Evolutionary conservation across 2,329 filamentous ascomycete genomes (phyloP).

Genomic region (Emmonsiellopsis sp.): DNA sequence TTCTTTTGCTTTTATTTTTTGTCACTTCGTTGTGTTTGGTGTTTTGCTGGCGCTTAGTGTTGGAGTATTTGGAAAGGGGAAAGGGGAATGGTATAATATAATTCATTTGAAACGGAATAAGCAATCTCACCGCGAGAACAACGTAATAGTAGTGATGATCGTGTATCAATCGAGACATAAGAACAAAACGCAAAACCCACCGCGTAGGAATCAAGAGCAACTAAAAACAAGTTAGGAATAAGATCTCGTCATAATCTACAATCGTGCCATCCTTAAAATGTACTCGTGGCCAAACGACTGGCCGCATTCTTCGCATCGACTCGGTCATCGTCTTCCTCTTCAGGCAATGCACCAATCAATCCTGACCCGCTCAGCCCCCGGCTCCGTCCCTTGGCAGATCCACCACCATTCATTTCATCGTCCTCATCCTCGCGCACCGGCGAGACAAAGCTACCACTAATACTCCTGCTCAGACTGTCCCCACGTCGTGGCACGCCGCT

Average conservation of each 20-base stretch:
- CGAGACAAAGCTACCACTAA: conserved; percentile 63
- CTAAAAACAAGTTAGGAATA: not conserved
- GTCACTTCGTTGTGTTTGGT: not conserved
- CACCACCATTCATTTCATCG: conserved; percentile 36
- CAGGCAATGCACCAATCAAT: conserved; percentile 27
- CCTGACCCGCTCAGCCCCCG: conserved; percentile 34
- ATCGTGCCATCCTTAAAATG: conserved; percentile 51
- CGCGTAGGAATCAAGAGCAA: not conserved
- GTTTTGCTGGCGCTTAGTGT: not conserved
- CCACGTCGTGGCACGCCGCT: conserved; percentile 80
- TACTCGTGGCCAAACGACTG: conserved; percentile 85
- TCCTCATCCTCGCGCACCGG: conserved; percentile 55
- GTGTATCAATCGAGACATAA: no score
- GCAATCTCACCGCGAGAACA: not conserved
- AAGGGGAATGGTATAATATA: not conserved
- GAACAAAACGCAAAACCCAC: not conserved
- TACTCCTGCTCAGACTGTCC: conserved; percentile 66
- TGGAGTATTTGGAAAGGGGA: not conserved
- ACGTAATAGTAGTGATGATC: not conserved
- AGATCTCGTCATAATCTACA: conserved; percentile 7
- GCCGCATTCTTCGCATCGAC: conserved; percentile 94
- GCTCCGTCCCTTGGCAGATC: conserved; percentile 32
- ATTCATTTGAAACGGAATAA: not conserved
- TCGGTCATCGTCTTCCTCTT: conserved; percentile 73
- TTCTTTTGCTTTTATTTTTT: not conserved